Percentiles rank a stretch among this genome's conserved stretches.
phyloP scores from a whole-genome alignment of 1,284 basidiomycete genomes.

The Boletus sp. region DNA sequence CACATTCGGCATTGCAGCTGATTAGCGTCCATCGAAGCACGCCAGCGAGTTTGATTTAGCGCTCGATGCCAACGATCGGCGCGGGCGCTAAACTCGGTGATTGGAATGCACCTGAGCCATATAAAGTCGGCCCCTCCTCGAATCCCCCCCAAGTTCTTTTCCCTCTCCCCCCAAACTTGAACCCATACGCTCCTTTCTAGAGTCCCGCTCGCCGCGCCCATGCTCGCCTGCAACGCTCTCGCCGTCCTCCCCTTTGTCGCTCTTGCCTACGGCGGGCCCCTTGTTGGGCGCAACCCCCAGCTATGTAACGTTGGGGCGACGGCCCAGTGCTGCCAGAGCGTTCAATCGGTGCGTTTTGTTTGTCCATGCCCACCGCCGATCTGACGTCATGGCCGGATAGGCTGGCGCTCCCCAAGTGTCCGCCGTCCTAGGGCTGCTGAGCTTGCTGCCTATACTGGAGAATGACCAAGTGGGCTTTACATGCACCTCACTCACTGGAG shows the following conservation, averaged over 20 bases:
- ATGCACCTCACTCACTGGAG: slow-evolving; percentile 23
- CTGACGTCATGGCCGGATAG: slow-evolving; percentile 14
- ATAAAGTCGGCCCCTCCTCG: slow-evolving; percentile 17
- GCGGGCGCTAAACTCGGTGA: slow-evolving; percentile 2
- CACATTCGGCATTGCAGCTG: not conserved
- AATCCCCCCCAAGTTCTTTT: slow-evolving; percentile 6
- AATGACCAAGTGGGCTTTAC: slow-evolving; percentile 18
- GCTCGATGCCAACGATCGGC: not conserved
- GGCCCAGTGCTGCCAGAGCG: slow-evolving; percentile 22
- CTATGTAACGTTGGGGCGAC: slow-evolving; percentile 17
- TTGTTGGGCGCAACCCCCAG: slow-evolving; percentile 23
- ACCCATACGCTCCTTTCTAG: slow-evolving; percentile 26
- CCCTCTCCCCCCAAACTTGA: slow-evolving; percentile 7
- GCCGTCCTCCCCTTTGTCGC: slow-evolving; percentile 18
- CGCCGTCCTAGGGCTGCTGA: slow-evolving; percentile 7
- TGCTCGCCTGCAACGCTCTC: slow-evolving; percentile 19
- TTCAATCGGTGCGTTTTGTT: slow-evolving; percentile 16
- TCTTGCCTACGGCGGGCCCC: slow-evolving; percentile 21
- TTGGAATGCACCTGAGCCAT: slow-evolving; percentile 15
- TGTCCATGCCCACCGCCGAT: not conserved
- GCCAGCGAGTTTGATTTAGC: not conserved
- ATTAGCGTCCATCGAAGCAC: too few species aligned
- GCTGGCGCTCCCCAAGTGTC: slow-evolving; percentile 2
- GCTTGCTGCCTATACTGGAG: slow-evolving; percentile 3
- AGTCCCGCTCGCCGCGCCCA: slow-evolving; percentile 12